Conservation (phyloP, 371 early-diverging fungal species). For the Blastocladiella emersonii region DNA sequence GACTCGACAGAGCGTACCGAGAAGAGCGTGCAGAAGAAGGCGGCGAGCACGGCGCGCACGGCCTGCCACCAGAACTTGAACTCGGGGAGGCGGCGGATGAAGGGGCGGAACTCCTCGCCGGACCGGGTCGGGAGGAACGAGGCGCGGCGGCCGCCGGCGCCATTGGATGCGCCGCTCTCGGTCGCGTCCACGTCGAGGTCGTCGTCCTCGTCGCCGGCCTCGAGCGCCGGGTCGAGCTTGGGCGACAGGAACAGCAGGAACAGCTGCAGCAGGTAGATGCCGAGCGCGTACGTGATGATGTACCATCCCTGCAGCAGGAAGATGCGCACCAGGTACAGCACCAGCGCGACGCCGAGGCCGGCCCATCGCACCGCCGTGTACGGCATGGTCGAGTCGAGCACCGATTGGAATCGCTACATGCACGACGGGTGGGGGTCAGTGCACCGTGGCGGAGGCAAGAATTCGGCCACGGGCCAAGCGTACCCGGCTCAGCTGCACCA, state of each 20-base stretch:
- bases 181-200: constrained; percentile 45
- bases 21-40: constrained; percentile 72
- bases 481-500: neutral
- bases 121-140: neutral
- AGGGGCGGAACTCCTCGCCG: constrained; percentile 91
- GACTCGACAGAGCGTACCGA: constrained; percentile 9
- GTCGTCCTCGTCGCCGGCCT: constrained; percentile 48
- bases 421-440: neutral
- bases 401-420: constrained; percentile 33
- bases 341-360: constrained; percentile 38
- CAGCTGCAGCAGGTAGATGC: constrained; percentile 86
- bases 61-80: constrained; percentile 96
- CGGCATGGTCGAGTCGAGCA: constrained; percentile 67
- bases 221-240: constrained; percentile 85
- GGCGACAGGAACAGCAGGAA: constrained; percentile 91
- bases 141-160: neutral
- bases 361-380: constrained; percentile 60
- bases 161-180: neutral
- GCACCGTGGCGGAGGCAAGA: too few species aligned
- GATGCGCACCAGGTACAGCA: constrained; percentile 68
- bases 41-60: constrained; percentile 61
- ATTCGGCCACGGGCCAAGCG: too few species aligned
- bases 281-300: constrained; percentile 76
- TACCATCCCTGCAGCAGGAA: constrained; percentile 82
- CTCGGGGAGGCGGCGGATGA: constrained; percentile 97